phyloP scores from a whole-genome alignment of 148 eudicot genomes.

The Beta vulgaris region DNA sequence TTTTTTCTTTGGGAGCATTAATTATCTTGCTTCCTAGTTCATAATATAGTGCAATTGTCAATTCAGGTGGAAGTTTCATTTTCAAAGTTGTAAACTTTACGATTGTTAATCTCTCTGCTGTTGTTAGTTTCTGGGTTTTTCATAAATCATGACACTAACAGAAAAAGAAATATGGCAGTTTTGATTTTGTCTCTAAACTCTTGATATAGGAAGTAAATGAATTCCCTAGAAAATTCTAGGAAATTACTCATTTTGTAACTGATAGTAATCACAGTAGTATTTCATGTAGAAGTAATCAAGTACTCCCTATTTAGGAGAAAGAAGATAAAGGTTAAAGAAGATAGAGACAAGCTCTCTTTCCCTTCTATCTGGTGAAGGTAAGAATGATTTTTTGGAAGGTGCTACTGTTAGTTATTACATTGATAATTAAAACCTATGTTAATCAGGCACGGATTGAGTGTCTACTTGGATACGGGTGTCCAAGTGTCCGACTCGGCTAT shows the following conservation, averaged over 20 bases:
- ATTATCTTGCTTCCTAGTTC: no score
- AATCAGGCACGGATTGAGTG: no score
- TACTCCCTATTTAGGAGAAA: no score
- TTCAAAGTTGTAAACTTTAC: conserved; percentile 14
- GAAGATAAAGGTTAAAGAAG: not conserved
- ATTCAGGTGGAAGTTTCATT: not conserved
- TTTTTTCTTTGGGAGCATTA: not conserved
- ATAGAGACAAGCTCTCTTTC: not conserved
- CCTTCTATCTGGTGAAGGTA: no score
- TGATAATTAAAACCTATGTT: no score
- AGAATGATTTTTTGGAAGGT: no score
- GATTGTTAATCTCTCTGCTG: not conserved
- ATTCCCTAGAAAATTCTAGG: conserved; percentile 18
- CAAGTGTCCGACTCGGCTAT: no score
- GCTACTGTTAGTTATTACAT: no score
- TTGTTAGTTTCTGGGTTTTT: not conserved
- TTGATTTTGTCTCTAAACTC: not conserved
- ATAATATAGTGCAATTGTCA: not conserved
- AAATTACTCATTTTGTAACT: not conserved
- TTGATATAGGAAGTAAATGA: not conserved
- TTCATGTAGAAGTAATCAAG: no score
- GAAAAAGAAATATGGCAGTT: not conserved
- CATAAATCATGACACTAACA: conserved; percentile 1
- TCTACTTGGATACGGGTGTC: no score
- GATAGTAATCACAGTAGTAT: no score